Evolutionary conservation across 768 basidiomycete genomes (phyloP).

Genomic region (Leccinum disarticulatum): DNA sequence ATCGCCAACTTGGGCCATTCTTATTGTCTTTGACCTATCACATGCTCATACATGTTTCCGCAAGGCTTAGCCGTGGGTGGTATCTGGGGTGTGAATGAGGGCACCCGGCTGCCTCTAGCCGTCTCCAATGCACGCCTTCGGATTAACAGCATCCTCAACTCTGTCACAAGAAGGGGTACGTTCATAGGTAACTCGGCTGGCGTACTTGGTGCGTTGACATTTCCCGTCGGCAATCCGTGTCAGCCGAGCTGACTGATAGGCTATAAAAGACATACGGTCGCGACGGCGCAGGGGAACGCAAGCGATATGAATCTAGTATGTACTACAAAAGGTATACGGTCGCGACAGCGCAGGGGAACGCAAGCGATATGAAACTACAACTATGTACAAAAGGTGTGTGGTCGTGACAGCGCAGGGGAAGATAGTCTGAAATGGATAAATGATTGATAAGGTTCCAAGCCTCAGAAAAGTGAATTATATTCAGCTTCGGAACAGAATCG

Average conservation of each 20-base stretch:
- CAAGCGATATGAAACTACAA: too few species aligned
- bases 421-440: too few species aligned
- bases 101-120: conserved; percentile 82
- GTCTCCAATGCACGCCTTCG: conserved; percentile 84
- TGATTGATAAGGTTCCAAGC: too few species aligned
- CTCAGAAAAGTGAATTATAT: too few species aligned
- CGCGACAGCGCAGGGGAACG: too few species aligned
- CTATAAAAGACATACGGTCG: too few species aligned
- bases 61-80: conserved; percentile 94
- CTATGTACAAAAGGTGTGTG: too few species aligned
- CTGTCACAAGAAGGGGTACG: conserved; percentile 93
- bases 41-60: conserved; percentile 64
- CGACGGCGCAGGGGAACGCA: too few species aligned
- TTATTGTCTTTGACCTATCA: conserved; percentile 83
- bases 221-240: conserved; percentile 30
- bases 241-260: conserved; percentile 38
- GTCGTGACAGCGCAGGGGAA: too few species aligned
- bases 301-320: too few species aligned
- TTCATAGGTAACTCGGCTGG: conserved; percentile 99
- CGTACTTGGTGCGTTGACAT: conserved; percentile 77
- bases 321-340: too few species aligned
- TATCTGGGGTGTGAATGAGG: conserved; percentile 94
- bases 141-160: conserved; percentile 96
- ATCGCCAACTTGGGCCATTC: conserved; percentile 56
- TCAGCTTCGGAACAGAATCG: too few species aligned